phyloP scores from a whole-genome alignment of 352 stramenopile genomes.

The Phytophthora sp. region DNA sequence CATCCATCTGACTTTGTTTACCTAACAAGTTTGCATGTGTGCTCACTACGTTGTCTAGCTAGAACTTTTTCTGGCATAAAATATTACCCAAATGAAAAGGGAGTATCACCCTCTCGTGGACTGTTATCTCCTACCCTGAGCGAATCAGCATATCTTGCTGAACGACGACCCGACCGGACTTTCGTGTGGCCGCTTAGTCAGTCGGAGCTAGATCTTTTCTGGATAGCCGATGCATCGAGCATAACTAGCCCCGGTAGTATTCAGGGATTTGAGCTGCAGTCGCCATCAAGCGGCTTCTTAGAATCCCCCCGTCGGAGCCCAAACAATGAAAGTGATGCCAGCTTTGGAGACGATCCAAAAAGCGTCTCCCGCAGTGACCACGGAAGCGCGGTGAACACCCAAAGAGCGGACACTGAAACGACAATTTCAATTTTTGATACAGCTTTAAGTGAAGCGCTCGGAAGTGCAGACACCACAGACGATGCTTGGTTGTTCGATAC shows the following conservation, averaged over 20 bases:
- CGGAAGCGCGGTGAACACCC: constrained; percentile 19
- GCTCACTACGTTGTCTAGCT: constrained; percentile 20
- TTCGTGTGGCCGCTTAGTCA: constrained; percentile 29
- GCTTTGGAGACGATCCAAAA: constrained; percentile 10
- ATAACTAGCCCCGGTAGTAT: constrained; percentile 1
- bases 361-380: constrained; percentile 16
- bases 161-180: constrained; percentile 14
- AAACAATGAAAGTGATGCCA: constrained; percentile 24
- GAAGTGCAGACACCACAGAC: constrained; percentile 21
- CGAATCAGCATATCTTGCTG: constrained; percentile 6
- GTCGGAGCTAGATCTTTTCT: constrained; percentile 25
- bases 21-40: constrained; percentile 12
- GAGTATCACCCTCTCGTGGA: neutral
- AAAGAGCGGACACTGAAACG: constrained; percentile 36
- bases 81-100: constrained; percentile 10
- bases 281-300: constrained; percentile 3
- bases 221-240: constrained; percentile 17
- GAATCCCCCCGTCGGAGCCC: constrained; percentile 22
- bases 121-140: constrained; percentile 5
- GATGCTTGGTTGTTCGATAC: constrained; percentile 39
- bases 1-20: neutral
- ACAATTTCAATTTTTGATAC: constrained; percentile 33
- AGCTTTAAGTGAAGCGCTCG: constrained; percentile 23
- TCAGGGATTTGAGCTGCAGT: neutral
- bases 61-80: constrained; percentile 21